These are phyloP conservation scores for Boletellus emodensis DNA, from an alignment of 768 basidiomycete genomes.

Conservation along the genomic window DNA sequence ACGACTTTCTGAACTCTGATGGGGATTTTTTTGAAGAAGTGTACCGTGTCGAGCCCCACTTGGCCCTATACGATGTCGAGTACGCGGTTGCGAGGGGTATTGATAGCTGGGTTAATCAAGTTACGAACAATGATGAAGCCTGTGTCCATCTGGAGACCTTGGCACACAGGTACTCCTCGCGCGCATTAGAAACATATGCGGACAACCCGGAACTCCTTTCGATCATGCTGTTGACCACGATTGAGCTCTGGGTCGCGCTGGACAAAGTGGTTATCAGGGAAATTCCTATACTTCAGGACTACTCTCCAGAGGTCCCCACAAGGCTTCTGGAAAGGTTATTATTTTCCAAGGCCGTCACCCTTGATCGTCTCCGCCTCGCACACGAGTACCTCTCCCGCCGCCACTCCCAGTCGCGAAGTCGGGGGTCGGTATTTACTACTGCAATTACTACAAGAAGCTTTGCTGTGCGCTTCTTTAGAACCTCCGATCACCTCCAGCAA, in stretches of 20 bases:
- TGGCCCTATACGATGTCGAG: slow-evolving; percentile 38
- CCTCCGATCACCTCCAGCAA: slow-evolving; percentile 12
- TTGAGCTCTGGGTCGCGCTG: not conserved
- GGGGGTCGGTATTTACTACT: slow-evolving; percentile 34
- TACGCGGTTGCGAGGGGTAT: slow-evolving; percentile 27
- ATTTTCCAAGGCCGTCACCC: slow-evolving; percentile 28
- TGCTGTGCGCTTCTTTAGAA: slow-evolving; percentile 30
- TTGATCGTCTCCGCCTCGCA: slow-evolving; percentile 30
- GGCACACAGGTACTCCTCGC: slow-evolving; percentile 22
- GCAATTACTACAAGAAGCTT: slow-evolving; percentile 21
- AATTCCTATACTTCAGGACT: slow-evolving; percentile 20
- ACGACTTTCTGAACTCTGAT: slow-evolving; percentile 13
- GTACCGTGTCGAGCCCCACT: slow-evolving; percentile 4
- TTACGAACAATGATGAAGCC: slow-evolving; percentile 16
- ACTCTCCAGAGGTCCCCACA: slow-evolving; percentile 43
- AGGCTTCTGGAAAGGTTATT: slow-evolving; percentile 39
- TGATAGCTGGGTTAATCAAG: slow-evolving; percentile 30
- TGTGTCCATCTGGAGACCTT: slow-evolving; percentile 27
- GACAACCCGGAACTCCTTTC: slow-evolving; percentile 20
- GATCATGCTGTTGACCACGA: not conserved
- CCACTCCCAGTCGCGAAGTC: slow-evolving; percentile 7
- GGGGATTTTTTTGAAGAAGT: slow-evolving; percentile 9
- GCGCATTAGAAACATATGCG: slow-evolving; percentile 25
- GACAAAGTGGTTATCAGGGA: not conserved
- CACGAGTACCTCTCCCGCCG: slow-evolving; percentile 31